These are phyloP conservation scores for Solanum pennellii DNA, from an alignment of 257 asterid species.

Conservation along the genomic window DNA sequence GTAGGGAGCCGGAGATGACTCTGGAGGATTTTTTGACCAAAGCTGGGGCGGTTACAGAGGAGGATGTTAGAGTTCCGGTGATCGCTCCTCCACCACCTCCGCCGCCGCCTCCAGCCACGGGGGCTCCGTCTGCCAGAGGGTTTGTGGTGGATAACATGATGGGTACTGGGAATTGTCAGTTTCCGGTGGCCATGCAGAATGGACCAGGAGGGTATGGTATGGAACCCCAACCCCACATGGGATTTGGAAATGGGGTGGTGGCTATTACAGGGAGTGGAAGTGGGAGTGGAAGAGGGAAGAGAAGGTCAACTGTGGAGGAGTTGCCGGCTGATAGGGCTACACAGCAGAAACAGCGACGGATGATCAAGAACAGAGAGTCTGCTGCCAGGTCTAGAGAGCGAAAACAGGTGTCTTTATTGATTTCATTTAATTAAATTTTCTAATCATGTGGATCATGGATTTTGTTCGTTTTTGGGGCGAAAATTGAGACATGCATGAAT, in stretches of 20 bases:
- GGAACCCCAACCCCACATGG: slow-evolving; percentile 25
- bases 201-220: slow-evolving; percentile 28
- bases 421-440: neutral
- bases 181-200: slow-evolving; percentile 57
- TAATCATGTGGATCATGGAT: neutral
- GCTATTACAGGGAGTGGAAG: slow-evolving; percentile 24
- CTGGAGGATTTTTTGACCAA: slow-evolving; percentile 73
- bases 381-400: slow-evolving; percentile 97
- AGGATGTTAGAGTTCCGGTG: slow-evolving; percentile 56
- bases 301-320: slow-evolving; percentile 68
- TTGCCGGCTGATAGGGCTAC: slow-evolving; percentile 78
- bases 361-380: slow-evolving; percentile 95
- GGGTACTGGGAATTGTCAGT: slow-evolving; percentile 19
- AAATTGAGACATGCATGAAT: slow-evolving; percentile 3
- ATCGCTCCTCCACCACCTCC: neutral
- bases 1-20: slow-evolving; percentile 57
- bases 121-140: neutral
- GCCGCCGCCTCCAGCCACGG: neutral
- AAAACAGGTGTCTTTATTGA: slow-evolving; percentile 50
- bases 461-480: neutral
- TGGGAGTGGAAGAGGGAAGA: slow-evolving; percentile 52
- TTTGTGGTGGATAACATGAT: slow-evolving; percentile 38
- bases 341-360: slow-evolving; percentile 93
- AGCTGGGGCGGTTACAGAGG: slow-evolving; percentile 85
- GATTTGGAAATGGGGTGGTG: slow-evolving; percentile 43